phyloP scores from a whole-genome alignment of 208 protist genomes.

The Paratrypanosoma confusum region DNA sequence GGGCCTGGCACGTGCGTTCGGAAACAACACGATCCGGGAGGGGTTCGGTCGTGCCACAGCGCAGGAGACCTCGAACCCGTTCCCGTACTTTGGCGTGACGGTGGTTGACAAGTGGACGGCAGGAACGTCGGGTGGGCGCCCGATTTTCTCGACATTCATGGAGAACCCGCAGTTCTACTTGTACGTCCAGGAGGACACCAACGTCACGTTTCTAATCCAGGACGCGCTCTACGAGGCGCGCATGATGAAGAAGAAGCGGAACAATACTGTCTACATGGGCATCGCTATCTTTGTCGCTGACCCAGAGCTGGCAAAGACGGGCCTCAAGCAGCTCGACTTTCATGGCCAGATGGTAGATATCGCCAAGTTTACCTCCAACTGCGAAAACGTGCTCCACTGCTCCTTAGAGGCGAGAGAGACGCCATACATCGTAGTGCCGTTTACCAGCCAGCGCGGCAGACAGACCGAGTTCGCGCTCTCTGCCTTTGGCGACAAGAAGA shows the following conservation, averaged over 20 bases:
- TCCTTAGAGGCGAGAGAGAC: slow-evolving; percentile 51
- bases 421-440: slow-evolving; percentile 83
- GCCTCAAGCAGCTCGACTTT: slow-evolving; percentile 86
- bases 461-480: slow-evolving; percentile 77
- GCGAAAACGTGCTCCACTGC: slow-evolving; percentile 85
- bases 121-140: slow-evolving; percentile 65
- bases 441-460: slow-evolving; percentile 75
- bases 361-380: slow-evolving; percentile 83
- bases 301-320: slow-evolving; percentile 39
- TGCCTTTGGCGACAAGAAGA: slow-evolving; percentile 64
- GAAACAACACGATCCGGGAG: slow-evolving; percentile 68
- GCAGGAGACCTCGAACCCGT: slow-evolving; percentile 54
- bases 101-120: slow-evolving; percentile 65
- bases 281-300: slow-evolving; percentile 81
- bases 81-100: slow-evolving; percentile 85
- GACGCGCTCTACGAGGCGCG: slow-evolving; percentile 80
- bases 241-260: slow-evolving; percentile 73
- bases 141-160: slow-evolving; percentile 86
- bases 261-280: slow-evolving; percentile 88
- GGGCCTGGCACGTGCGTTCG: slow-evolving; percentile 78
- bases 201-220: slow-evolving; percentile 83
- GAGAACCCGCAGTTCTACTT: slow-evolving; percentile 89
- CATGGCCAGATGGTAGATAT: slow-evolving; percentile 83
- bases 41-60: slow-evolving; percentile 73
- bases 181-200: slow-evolving; percentile 44